phyloP scores from a whole-genome alignment of 225 moss, liverwort and hornwort species.

The Pseudisothecium myosuroides region DNA sequence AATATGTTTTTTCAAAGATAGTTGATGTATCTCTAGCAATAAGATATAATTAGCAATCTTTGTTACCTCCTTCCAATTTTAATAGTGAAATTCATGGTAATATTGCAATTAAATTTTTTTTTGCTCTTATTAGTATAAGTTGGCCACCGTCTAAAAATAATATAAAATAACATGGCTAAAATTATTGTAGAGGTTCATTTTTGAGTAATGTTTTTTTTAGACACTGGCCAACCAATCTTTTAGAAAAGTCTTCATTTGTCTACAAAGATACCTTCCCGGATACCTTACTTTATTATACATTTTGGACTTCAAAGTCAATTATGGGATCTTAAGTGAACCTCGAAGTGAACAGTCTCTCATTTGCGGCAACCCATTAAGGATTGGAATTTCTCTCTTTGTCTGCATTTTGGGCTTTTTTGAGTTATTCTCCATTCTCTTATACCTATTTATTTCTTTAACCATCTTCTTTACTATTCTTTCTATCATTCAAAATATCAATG shows the following conservation, averaged over 20 bases:
- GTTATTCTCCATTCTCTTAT: background rate
- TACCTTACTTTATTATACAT: background rate
- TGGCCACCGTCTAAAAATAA: background rate
- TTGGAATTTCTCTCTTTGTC: background rate
- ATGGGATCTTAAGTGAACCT: no score
- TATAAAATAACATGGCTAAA: background rate
- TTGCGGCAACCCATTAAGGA: no score
- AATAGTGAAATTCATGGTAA: background rate
- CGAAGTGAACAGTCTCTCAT: no score
- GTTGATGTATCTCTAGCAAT: background rate
- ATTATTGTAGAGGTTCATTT: background rate
- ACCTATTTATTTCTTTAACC: background rate
- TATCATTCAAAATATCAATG: background rate
- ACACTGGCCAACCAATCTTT: background rate
- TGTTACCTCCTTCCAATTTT: background rate
- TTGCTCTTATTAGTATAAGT: no score
- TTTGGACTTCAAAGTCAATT: no score
- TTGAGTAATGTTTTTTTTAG: background rate
- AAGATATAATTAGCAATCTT: background rate
- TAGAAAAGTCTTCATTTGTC: background rate
- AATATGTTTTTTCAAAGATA: no score
- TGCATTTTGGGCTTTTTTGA: background rate
- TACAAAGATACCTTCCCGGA: background rate
- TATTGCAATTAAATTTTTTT: no score
- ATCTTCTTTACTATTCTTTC: background rate